These are phyloP conservation scores for Stagonosporopsis rhizophila DNA, from an alignment of 2,329 filamentous ascomycete species.

Conservation along the genomic window DNA sequence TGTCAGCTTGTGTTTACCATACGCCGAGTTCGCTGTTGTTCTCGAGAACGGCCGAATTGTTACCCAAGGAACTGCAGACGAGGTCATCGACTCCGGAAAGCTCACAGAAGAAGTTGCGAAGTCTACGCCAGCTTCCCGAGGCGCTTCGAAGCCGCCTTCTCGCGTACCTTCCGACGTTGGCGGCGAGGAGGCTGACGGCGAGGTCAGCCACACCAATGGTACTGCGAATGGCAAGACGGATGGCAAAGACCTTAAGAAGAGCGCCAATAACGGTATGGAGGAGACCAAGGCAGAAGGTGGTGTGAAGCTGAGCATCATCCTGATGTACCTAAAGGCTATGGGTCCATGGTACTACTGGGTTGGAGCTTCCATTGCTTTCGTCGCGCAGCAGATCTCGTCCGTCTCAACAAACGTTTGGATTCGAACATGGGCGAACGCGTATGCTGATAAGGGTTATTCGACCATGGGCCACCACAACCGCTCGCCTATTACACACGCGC, in stretches of 20 bases:
- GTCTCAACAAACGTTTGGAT: slow-evolving; percentile 96
- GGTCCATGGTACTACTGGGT: slow-evolving; percentile 97
- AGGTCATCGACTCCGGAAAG: slow-evolving; percentile 85
- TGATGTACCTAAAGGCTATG: slow-evolving; percentile 88
- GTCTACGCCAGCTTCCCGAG: slow-evolving; percentile 73
- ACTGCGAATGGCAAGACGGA: slow-evolving; percentile 56
- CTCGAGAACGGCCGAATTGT: slow-evolving; percentile 85
- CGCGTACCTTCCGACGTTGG: slow-evolving; percentile 77
- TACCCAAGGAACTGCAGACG: slow-evolving; percentile 76
- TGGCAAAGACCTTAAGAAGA: slow-evolving; percentile 52
- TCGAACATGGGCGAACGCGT: slow-evolving; percentile 91
- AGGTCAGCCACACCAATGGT: slow-evolving; percentile 56
- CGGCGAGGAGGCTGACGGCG: slow-evolving; percentile 35
- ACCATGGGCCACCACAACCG: slow-evolving; percentile 42
- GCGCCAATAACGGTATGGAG: slow-evolving; percentile 56
- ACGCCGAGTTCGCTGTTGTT: slow-evolving; percentile 80
- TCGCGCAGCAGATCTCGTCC: slow-evolving; percentile 80
- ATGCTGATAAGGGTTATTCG: slow-evolving; percentile 60
- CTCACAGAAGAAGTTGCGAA: slow-evolving; percentile 85
- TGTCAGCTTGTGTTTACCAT: slow-evolving; percentile 82
- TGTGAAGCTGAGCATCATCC: slow-evolving; percentile 86
- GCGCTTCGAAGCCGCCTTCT: slow-evolving; percentile 76
- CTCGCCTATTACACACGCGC: slow-evolving; percentile 53
- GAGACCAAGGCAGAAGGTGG: slow-evolving; percentile 86
- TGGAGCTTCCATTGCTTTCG: slow-evolving; percentile 75